A percentile compares a stretch with the other conserved stretches of the same genome.
Evolutionary conservation across 192 early-diverging fungal species (phyloP).

Genomic region (Umbelopsis sp.): DNA sequence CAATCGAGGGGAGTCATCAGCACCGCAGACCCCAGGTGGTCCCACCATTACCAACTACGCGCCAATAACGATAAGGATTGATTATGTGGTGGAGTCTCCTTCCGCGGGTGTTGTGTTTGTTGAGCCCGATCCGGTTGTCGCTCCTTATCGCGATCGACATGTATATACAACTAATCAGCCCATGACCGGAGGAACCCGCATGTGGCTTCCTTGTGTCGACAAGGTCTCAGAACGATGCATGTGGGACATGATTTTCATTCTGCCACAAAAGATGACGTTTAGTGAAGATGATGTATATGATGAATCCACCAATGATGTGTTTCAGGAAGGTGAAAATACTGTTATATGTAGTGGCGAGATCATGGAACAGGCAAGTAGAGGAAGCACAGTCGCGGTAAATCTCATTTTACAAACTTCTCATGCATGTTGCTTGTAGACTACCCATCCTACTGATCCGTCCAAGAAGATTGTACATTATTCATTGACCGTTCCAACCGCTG

Average conservation of each 20-base stretch:
- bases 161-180: slow-evolving; percentile 71
- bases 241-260: slow-evolving; percentile 80
- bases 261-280: slow-evolving; percentile 53
- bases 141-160: slow-evolving; percentile 54
- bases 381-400: background rate
- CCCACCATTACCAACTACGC: slow-evolving; percentile 37
- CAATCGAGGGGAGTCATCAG: slow-evolving; percentile 36
- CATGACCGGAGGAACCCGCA: slow-evolving; percentile 65
- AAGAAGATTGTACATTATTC: slow-evolving; percentile 73
- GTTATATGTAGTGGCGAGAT: slow-evolving; percentile 75
- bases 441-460: slow-evolving; percentile 58
- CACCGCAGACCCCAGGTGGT: slow-evolving; percentile 39
- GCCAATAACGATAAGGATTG: slow-evolving; percentile 49
- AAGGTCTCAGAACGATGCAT: slow-evolving; percentile 64
- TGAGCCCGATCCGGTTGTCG: slow-evolving; percentile 56
- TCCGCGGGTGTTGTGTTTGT: slow-evolving; percentile 58
- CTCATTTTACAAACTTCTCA: background rate
- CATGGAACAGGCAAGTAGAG: slow-evolving; percentile 49
- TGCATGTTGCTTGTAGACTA: slow-evolving; percentile 33
- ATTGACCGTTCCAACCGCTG: slow-evolving; percentile 66
- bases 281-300: slow-evolving; percentile 36
- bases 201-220: slow-evolving; percentile 85
- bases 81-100: slow-evolving; percentile 55
- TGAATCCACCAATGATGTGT: slow-evolving; percentile 30
- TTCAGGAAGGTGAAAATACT: slow-evolving; percentile 51